These are phyloP conservation scores for Spiraea crenata DNA, from an alignment of 331 rosid species.

Conservation along the genomic window DNA sequence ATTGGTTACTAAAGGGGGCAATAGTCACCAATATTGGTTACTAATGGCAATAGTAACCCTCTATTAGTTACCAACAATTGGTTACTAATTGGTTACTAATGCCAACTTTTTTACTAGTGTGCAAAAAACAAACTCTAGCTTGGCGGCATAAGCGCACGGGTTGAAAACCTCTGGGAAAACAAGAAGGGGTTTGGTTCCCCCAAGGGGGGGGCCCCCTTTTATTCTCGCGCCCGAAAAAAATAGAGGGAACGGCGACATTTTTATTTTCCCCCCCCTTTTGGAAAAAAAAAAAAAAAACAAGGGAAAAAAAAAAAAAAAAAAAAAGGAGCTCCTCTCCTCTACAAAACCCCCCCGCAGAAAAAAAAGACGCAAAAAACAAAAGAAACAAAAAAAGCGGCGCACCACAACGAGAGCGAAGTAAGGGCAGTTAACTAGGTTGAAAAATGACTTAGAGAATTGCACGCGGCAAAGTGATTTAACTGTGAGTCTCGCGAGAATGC, in stretches of 20 bases:
- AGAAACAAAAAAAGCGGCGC: not conserved
- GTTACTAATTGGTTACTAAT: no score
- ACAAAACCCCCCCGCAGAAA: no score
- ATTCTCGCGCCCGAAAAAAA: not conserved
- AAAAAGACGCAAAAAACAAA: not conserved
- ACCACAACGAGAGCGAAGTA: not conserved
- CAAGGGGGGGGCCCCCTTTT: not conserved
- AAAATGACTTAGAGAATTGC: not conserved
- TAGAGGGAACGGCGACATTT: no score
- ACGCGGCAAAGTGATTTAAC: not conserved
- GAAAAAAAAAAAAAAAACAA: no score
- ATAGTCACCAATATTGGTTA: no score
- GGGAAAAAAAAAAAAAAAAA: not conserved
- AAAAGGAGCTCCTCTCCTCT: not conserved
- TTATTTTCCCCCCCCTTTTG: no score
- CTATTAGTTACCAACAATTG: no score
- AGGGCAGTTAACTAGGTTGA: not conserved
- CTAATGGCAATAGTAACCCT: no score
- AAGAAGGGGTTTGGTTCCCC: not conserved
- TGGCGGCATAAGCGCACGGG: no score
- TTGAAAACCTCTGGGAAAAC: not conserved
- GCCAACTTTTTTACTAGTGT: no score
- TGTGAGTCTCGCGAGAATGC: not conserved
- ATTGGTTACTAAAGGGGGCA: no score
- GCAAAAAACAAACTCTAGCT: not conserved